phyloP scores from a whole-genome alignment of 306 rosid genomes.

The Vigna angularis region DNA sequence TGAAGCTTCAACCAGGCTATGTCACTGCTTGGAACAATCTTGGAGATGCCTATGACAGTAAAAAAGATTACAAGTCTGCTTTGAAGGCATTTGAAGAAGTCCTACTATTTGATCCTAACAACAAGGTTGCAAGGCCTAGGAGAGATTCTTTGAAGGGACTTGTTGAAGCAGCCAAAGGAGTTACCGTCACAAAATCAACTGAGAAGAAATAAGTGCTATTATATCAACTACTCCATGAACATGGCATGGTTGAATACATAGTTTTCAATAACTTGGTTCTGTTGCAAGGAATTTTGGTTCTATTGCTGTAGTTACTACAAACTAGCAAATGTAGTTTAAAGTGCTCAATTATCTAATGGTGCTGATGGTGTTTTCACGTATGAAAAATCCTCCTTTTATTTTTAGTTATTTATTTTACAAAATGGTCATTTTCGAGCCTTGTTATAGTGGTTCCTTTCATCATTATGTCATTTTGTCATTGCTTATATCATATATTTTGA shows the following conservation, averaged over 20 bases:
- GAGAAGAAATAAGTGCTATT: slow-evolving; percentile 59
- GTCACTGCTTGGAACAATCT: slow-evolving; percentile 98
- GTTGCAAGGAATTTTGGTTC: slow-evolving; percentile 44
- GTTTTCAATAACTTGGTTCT: slow-evolving; percentile 37
- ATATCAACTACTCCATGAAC: slow-evolving; percentile 16
- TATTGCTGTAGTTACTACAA: slow-evolving; percentile 25
- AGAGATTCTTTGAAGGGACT: slow-evolving; percentile 73
- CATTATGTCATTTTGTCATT: slow-evolving; percentile 48
- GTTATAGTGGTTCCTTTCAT: slow-evolving; percentile 45
- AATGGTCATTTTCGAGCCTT: slow-evolving; percentile 37
- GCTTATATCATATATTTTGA: slow-evolving; percentile 45
- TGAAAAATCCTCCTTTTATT: background rate
- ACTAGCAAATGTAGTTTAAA: slow-evolving; percentile 19
- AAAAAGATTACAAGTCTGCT: slow-evolving; percentile 77
- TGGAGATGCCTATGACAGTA: slow-evolving; percentile 92
- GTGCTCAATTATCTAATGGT: slow-evolving; percentile 17
- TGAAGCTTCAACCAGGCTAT: slow-evolving; percentile 93
- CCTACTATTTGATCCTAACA: slow-evolving; percentile 92
- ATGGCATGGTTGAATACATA: slow-evolving; percentile 27
- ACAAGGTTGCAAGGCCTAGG: slow-evolving; percentile 85
- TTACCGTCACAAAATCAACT: slow-evolving; percentile 69
- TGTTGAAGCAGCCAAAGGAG: slow-evolving; percentile 72
- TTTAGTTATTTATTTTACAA: background rate
- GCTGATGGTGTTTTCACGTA: slow-evolving; percentile 13
- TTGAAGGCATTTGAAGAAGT: slow-evolving; percentile 95